Evolutionary conservation across 257 asterid species (phyloP).

Genomic region (Nicotiana paniculata): DNA sequence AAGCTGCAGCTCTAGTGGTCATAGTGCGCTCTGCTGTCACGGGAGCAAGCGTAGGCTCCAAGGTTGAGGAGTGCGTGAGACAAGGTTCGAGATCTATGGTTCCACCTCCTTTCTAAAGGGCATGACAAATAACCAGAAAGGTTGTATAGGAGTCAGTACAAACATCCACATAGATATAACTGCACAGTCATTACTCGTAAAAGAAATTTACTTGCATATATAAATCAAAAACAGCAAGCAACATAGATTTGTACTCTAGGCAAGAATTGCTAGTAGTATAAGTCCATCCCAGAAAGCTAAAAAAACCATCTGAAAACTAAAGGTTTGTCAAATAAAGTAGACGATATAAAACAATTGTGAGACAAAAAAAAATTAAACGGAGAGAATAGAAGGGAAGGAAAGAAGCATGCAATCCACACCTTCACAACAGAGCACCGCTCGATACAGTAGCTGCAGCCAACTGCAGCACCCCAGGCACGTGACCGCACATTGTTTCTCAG

Average conservation of each 20-base stretch:
- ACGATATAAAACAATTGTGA: background rate
- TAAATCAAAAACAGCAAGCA: background rate
- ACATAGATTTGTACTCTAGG: background rate
- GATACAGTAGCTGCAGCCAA: conserved; percentile 86
- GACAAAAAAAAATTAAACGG: background rate
- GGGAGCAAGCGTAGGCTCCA: conserved; percentile 99
- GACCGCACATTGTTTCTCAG: conserved; percentile 95
- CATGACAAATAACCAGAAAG: conserved; percentile 9
- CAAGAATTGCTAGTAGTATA: background rate
- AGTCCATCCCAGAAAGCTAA: background rate
- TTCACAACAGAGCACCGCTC: conserved; percentile 83
- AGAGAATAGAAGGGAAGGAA: background rate
- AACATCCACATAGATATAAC: background rate
- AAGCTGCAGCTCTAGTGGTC: conserved; percentile 98
- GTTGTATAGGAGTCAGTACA: background rate
- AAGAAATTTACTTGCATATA: conserved; percentile 5
- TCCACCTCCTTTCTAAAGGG: conserved; percentile 83
- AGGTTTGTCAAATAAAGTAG: background rate
- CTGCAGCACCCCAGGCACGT: conserved; percentile 97
- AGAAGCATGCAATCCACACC: conserved; percentile 41
- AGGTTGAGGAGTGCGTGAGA: conserved; percentile 82
- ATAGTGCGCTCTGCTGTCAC: conserved; percentile 95
- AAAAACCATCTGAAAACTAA: background rate
- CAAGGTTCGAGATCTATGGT: conserved; percentile 84
- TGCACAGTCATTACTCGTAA: conserved; percentile 1